phyloP scores from a whole-genome alignment of 192 early-diverging fungal genomes.

The Dissophora globulifera region DNA sequence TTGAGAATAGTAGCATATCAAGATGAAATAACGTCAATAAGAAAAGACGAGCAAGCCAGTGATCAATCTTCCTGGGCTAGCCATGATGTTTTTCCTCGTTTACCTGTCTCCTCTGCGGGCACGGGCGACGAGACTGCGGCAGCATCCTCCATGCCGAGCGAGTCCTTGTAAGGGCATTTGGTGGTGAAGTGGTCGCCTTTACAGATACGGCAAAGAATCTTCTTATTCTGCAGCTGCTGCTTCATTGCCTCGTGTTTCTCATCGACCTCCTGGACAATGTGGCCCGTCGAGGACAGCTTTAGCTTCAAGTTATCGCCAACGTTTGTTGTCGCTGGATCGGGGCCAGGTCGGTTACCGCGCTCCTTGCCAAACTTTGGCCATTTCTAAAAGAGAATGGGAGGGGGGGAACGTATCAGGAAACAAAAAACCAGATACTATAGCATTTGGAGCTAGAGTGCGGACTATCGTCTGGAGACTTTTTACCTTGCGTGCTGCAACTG shows the following conservation, averaged over 20 bases:
- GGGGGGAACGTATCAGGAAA: too few species aligned
- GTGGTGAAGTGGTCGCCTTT: slow-evolving; percentile 96
- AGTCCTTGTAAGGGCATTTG: slow-evolving; percentile 99
- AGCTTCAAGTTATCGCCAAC: slow-evolving; percentile 88
- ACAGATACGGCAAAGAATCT: slow-evolving; percentile 94
- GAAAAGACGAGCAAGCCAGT: too few species aligned
- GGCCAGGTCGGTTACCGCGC: slow-evolving; percentile 78
- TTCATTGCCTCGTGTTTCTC: slow-evolving; percentile 71
- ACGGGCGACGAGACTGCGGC: slow-evolving; percentile 51
- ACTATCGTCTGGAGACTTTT: too few species aligned
- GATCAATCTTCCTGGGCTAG: too few species aligned
- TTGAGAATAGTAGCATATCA: slow-evolving; percentile 5
- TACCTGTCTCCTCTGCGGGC: slow-evolving; percentile 59
- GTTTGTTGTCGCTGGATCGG: slow-evolving; percentile 88
- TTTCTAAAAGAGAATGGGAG: slow-evolving; percentile 61
- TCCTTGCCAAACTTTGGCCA: slow-evolving; percentile 95
- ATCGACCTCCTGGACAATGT: slow-evolving; percentile 70
- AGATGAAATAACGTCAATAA: too few species aligned
- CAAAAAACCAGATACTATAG: too few species aligned
- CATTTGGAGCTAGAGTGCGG: too few species aligned
- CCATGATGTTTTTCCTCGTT: too few species aligned
- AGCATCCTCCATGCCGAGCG: slow-evolving; percentile 81
- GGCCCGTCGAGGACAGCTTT: slow-evolving; percentile 80
- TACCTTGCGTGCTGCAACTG: slow-evolving; percentile 90
- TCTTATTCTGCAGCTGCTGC: slow-evolving; percentile 74